Base-by-base conservation (phyloP, 1,139 yeast genomes). In the Eremothecium cymbalariae region DNA sequence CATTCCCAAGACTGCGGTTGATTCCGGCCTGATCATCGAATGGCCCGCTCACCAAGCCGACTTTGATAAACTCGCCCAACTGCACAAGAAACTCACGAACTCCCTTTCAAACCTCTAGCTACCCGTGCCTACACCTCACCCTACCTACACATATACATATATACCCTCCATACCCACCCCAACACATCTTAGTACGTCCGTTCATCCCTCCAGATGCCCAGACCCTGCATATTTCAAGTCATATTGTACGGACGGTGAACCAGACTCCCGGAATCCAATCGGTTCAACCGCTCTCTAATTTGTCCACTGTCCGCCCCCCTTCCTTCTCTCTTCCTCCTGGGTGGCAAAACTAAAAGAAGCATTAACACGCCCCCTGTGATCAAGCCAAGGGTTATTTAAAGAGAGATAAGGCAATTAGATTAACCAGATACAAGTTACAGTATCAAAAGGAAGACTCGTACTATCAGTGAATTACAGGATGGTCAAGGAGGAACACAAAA, bases 11-110 rank as follows among this genome's bases (percentile, higher is more conserved):
- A 70, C 69, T 39, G 77, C 77, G 48, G 65, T 59, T 2, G 68
- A 68, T 25, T 65, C 86, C 12, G 97, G 97, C 0, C 69, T 88
- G 44, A 70, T 68, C 23, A 86, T 88, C 23, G 95, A 90, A 20
- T 88, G 97, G 96, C 96, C 96, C 4, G 77, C 84, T n/a, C 73
- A 76, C 46, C 71, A 68, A 37, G 79, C 90, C 18, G 80, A 80
- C 53, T 72, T 79, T 55, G 81, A 65, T n/a, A 72, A 74, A 38
- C 66, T 84, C 54, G 77, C 80, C 38, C 68, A 70, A 43, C 64
- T 76, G 35, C 93, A 84, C 56, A 72, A 73, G 47, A 65, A 73
- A 45, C 62, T 86, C 46, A 59, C 68, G 40, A 74, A 16, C n/a
- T n/a, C n/a, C n/a, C n/a, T n/a, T n/a, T n/a, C n/a, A 4, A 16